These are phyloP conservation scores for Xylaria hypoxylon DNA, from an alignment of 2,329 filamentous ascomycete genomes.

Conservation along the genomic window DNA sequence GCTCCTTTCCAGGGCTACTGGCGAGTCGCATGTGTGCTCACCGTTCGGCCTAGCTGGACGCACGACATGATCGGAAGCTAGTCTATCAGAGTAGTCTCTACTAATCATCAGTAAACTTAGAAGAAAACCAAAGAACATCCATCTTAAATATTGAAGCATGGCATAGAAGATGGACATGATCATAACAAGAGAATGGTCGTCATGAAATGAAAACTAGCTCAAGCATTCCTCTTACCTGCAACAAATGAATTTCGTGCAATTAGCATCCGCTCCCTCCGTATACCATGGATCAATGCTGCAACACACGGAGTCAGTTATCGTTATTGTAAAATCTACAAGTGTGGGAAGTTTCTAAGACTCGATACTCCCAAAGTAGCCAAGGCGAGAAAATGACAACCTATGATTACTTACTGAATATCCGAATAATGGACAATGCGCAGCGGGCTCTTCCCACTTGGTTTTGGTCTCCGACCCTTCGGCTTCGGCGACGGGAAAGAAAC, in stretches of 20 bases:
- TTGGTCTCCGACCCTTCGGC: slow-evolving; percentile 52
- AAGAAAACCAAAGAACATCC: slow-evolving; percentile 1
- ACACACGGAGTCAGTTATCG: not conserved
- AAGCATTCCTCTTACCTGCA: slow-evolving; percentile 57
- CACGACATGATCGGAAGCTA: slow-evolving; percentile 61
- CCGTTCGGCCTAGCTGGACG: slow-evolving; percentile 65
- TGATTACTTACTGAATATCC: slow-evolving; percentile 60
- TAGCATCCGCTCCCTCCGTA: slow-evolving; percentile 62
- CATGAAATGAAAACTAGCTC: slow-evolving; percentile 6
- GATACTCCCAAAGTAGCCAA: too few species aligned
- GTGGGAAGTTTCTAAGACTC: not conserved
- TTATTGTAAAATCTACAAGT: not conserved
- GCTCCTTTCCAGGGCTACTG: slow-evolving; percentile 63
- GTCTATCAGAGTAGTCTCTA: slow-evolving; percentile 59
- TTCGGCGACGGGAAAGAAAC: slow-evolving; percentile 60
- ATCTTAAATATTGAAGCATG: not conserved
- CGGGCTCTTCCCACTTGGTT: slow-evolving; percentile 58
- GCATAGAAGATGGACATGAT: not conserved
- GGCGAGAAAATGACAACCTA: too few species aligned
- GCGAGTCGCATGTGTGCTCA: slow-evolving; percentile 65
- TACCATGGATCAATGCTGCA: slow-evolving; percentile 63
- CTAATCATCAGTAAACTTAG: not conserved
- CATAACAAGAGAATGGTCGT: not conserved
- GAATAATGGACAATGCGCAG: slow-evolving; percentile 69
- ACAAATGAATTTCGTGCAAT: slow-evolving; percentile 70